Evolutionary conservation across 768 basidiomycete genomes (phyloP), one percentile per base, ranked within the genome.

Genomic region (Mycena haematopus): DNA sequence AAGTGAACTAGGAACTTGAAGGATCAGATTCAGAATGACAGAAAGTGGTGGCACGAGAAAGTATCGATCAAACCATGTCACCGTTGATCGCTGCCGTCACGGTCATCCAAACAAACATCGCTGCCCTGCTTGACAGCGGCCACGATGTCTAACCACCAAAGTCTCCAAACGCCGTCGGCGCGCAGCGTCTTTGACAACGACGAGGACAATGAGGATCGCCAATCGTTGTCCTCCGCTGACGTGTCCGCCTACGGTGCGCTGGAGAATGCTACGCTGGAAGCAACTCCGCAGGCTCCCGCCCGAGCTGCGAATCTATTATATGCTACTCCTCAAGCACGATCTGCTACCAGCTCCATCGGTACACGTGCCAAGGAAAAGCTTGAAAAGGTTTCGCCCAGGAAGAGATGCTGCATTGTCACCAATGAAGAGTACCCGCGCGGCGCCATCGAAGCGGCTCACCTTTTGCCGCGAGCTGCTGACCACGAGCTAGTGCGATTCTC

Each of bases 381-480:
- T 8, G 33, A 3, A n/a, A 5, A 24, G 24, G 56, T 49, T 46
- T 57, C 56, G 47, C 56, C 56, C 17, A 15, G 24, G 2, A 22
- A 22, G 4, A 46, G 46, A 27, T 25, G 56, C 24, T 49, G 56
- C 35, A 57, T 57, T 38, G 45, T 57, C 6, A 57, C 46, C 2
- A 57, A 57, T 57, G 56, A 57, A 24, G 35, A 22, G 15, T 24
- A 5, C 13, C 56, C 56, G 7, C 21, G 17, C 29, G 25, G 19
- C 25, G 22, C 45, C 24, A 49, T 57, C 19, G 45, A 57, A 27
- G 46, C 56, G 1, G 56, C 56, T 17, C 56, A 57, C 22, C 56
- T 57, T 24, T 57, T 57, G 46, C 56, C 22, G 46, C 56, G 56
- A 9, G n/a, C 56, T 6, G 25, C 56, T 33, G 19, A 47, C 0